Base-by-base conservation (phyloP, 352 stramenopile genomes). In the Phytophthora palmivora region DNA sequence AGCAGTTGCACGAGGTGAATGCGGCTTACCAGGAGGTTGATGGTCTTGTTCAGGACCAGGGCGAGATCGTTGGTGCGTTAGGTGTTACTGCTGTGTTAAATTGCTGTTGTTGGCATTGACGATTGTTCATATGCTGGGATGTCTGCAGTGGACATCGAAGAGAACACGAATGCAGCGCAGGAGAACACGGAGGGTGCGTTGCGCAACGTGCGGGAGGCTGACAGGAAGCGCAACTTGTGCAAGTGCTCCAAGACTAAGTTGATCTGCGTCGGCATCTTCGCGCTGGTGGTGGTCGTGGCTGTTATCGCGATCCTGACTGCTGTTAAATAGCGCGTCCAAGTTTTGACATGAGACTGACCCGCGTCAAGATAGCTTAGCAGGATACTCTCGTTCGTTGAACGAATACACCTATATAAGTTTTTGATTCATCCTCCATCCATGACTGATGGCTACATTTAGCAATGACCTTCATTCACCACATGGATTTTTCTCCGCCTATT, bases 1-100 rank as follows among this genome's bases (percentile, higher is more conserved):
- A 90, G 54, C 78, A 88, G 64, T 62, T 90, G 24, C 70, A 77
- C 6, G 81, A 90, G 14, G 80, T 90, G 26, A 87, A 90, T 45
- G 78, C 81, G 1, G 81, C 81, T 18, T 90, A 74, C 70, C 76
- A 78, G 42, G 81, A 90, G 49, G 76, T 90, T 2, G 81, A 90
- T 37, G 74, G 77, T 15, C 70, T 90, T 6, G 72, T 90, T 32
- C 69, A 79, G 33, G 73, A 90, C 38, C 81, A 90, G 53, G 78
- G 76, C 63, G 81, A 90, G 74, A 78, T 88, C 28, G 74, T 86
- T 42, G 75, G 78, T 87, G 51, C 58, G 78, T 76, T 28, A 28
- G 24, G 24, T 28, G 3, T 28, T 28, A 6, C 15, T 57, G 21
- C 15, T 38, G 7, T 33, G 14, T 11, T 47, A 43, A 42, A 12